These are phyloP conservation scores for Berberis thunbergii DNA, from an alignment of 164 flowering plant genomes.

Conservation along the genomic window DNA sequence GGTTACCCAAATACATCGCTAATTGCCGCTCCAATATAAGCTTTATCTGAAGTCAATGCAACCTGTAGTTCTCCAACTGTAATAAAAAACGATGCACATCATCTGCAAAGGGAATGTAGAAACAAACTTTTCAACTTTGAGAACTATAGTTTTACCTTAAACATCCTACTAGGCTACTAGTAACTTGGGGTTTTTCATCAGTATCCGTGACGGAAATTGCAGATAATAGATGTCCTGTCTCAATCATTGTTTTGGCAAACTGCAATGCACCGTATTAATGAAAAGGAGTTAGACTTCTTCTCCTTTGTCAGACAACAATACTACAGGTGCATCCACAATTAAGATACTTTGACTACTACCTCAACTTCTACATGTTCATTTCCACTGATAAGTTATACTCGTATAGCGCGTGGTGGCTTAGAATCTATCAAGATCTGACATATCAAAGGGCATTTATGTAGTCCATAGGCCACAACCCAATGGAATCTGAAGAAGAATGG, in stretches of 20 bases:
- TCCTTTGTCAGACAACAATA: too few species aligned
- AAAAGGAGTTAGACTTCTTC: too few species aligned
- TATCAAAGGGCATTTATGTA: too few species aligned
- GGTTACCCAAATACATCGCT: conserved; percentile 67
- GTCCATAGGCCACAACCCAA: too few species aligned
- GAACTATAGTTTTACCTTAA: conserved; percentile 43
- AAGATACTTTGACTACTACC: too few species aligned
- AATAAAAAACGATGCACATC: conserved; percentile 6
- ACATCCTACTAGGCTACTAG: conserved; percentile 47
- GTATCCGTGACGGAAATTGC: conserved; percentile 31
- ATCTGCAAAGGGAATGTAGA: not conserved
- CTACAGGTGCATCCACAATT: too few species aligned
- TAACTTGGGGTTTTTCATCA: conserved; percentile 33
- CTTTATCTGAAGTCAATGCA: conserved; percentile 60
- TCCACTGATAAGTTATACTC: too few species aligned
- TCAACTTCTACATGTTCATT: too few species aligned
- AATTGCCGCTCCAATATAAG: conserved; percentile 73
- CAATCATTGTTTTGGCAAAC: conserved; percentile 73
- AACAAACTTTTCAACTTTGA: not conserved
- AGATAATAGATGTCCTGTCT: conserved; percentile 57
- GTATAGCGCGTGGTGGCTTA: too few species aligned
- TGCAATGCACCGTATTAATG: conserved; percentile 15
- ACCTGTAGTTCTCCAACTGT: conserved; percentile 96
- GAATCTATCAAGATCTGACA: too few species aligned
- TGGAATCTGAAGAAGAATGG: too few species aligned